A percentile compares a stretch with the other conserved stretches of the same genome.
Conservation (phyloP, 352 stramenopile genomes). For the Detonula confervacea region DNA sequence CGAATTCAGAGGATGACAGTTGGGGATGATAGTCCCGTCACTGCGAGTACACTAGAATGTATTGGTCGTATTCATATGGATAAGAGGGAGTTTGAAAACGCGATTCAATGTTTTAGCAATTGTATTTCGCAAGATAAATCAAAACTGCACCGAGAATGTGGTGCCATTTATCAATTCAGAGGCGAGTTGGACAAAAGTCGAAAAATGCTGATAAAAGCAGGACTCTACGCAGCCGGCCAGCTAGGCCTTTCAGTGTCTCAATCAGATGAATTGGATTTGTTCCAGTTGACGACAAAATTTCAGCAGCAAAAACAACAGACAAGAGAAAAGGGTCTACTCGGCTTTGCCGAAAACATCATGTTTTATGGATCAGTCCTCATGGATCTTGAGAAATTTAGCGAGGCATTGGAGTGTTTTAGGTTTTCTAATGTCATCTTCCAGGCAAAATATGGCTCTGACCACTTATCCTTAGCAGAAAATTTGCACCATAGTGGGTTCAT, state of each 20-base stretch:
- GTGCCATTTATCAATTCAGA: slow-evolving; percentile 53
- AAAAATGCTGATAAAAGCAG: slow-evolving; percentile 55
- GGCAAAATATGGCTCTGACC: slow-evolving; percentile 60
- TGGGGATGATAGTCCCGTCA: slow-evolving; percentile 58
- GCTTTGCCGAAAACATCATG: slow-evolving; percentile 58
- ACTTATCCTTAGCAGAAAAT: slow-evolving; percentile 63
- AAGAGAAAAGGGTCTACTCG: slow-evolving; percentile 52
- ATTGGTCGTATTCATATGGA: slow-evolving; percentile 63
- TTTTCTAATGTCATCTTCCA: slow-evolving; percentile 66
- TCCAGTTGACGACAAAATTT: slow-evolving; percentile 47
- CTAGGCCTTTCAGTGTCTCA: slow-evolving; percentile 36
- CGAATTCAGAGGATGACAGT: slow-evolving; percentile 59
- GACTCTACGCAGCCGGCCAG: slow-evolving; percentile 27
- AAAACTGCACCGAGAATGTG: slow-evolving; percentile 54
- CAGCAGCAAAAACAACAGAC: slow-evolving; percentile 46
- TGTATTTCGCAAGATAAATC: slow-evolving; percentile 54
- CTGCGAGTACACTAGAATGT: slow-evolving; percentile 57
- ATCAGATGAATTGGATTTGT: slow-evolving; percentile 35
- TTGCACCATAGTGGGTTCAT: slow-evolving; percentile 55
- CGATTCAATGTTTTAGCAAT: slow-evolving; percentile 57
- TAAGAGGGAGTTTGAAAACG: slow-evolving; percentile 64
- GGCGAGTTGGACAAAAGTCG: slow-evolving; percentile 48
- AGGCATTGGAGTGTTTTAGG: slow-evolving; percentile 61
- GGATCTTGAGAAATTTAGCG: slow-evolving; percentile 41
- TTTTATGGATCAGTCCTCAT: slow-evolving; percentile 62